Base-by-base conservation (phyloP, 2,329 filamentous ascomycete genomes). In the Ramularia endophylla region DNA sequence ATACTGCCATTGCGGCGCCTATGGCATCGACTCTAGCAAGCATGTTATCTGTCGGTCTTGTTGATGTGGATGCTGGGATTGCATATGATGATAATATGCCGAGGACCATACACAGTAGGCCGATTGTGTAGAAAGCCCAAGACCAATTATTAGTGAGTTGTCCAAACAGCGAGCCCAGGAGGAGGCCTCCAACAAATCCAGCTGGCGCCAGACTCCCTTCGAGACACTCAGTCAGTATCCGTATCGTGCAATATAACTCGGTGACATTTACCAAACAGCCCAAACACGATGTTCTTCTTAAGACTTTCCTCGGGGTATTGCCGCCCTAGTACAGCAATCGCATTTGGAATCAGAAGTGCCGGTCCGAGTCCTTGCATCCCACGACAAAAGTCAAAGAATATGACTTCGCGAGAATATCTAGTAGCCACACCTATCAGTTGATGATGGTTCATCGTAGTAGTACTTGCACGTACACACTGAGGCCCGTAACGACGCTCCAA, bases 121-220 rank as follows among this genome's bases (percentile, higher is more conserved):
- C 20, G 16, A 34, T 8, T 18, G 31, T 34, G 16, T 19, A 33
- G 16, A 46, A 46, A 28, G 34, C 41, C 44, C 44, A 46, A 16
- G 35, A 36, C 40, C 40, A 43, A 11, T 25, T 25, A 12, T 29
- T 9, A 11, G 36, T 40, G 6, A 46, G 27, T 17, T 43, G 40
- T 16, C 38, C 40, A 12, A 46, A 16, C 4, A 46, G 20, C n/a
- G 36, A 18, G 3, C 40, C 37, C 5, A 46, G 8, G 18, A 46
- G 2, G 27, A 40, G 40, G n/a, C 30, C 36, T 9, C 27, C 17
- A 19, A 34, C 31, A 19, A 34, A 34, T 3, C 31, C 31, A 6
- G 31, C 31, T 7, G 31, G 31, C 4, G 31, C 31, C 15, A 34
- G 31, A 3, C 15, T 19, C 4, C 31, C 31, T 17, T 32, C n/a